Conservation (phyloP, 257 asterid genomes). For the Cinchona pubescens region DNA sequence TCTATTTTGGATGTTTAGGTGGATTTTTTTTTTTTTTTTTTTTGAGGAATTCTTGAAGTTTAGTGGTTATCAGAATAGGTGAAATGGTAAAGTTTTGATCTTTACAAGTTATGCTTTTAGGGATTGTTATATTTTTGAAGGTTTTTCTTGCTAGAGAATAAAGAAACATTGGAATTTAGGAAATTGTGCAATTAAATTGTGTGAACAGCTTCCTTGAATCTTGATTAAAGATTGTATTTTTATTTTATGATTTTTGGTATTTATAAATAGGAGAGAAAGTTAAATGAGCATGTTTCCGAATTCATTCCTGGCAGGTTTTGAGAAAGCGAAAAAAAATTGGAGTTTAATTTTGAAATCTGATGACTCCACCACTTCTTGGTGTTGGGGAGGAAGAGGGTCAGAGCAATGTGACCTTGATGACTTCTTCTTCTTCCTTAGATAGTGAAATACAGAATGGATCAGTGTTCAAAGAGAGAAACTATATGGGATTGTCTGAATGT, state of each 20-base stretch:
- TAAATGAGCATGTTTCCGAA: slow-evolving; percentile 11
- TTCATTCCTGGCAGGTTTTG: slow-evolving; percentile 26
- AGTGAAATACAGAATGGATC: slow-evolving; percentile 39
- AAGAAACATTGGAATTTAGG: not conserved
- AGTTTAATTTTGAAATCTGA: slow-evolving; percentile 31
- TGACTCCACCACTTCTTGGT: slow-evolving; percentile 54
- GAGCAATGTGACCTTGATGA: slow-evolving; percentile 43
- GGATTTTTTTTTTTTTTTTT: too few species aligned
- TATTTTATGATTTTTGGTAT: too few species aligned
- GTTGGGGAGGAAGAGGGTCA: slow-evolving; percentile 48
- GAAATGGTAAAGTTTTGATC: not conserved
- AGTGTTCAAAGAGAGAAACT: slow-evolving; percentile 56
- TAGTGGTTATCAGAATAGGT: not conserved
- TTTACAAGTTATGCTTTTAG: not conserved
- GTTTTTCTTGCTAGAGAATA: not conserved
- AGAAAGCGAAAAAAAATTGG: slow-evolving; percentile 11
- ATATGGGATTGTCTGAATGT: slow-evolving; percentile 67
- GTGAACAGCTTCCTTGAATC: not conserved
- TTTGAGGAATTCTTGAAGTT: not conserved
- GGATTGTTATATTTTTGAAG: not conserved
- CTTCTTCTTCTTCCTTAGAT: slow-evolving; percentile 49
- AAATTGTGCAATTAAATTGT: not conserved
- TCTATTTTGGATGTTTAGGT: not conserved
- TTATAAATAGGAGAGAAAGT: not conserved
- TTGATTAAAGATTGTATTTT: not conserved